Conservation (phyloP, 1,284 basidiomycete species). For the Pholiota adiposa region DNA sequence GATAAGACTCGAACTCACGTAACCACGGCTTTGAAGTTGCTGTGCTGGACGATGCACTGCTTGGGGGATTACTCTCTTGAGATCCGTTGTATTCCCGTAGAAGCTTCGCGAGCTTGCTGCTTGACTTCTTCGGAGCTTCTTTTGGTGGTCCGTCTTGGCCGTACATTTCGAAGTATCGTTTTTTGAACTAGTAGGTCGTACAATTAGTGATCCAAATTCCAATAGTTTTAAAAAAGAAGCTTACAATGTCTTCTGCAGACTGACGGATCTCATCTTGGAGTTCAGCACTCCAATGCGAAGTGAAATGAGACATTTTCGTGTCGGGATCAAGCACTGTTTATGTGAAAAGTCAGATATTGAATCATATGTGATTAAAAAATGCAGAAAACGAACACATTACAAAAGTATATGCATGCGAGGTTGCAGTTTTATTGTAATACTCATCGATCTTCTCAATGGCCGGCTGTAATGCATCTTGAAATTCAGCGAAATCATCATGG, state of each 20-base stretch:
- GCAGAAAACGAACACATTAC: slow-evolving; percentile 32
- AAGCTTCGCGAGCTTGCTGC: slow-evolving; percentile 2
- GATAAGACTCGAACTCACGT: slow-evolving; percentile 28
- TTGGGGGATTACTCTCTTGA: neutral
- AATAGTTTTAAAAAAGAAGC: neutral
- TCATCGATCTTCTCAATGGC: slow-evolving; percentile 32
- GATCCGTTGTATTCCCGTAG: neutral
- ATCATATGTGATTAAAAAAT: neutral
- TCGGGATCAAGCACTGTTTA: slow-evolving; percentile 1
- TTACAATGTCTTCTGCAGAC: neutral
- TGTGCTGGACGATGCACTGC: neutral
- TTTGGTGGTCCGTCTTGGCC: neutral
- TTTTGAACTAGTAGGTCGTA: neutral
- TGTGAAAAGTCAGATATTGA: neutral
- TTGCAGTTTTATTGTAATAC: slow-evolving; percentile 35
- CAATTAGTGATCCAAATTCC: neutral
- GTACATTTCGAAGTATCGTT: neutral
- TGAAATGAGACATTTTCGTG: slow-evolving; percentile 3
- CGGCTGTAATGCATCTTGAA: slow-evolving; percentile 27
- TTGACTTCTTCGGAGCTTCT: neutral
- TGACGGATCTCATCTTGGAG: neutral
- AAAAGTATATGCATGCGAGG: slow-evolving; percentile 34
- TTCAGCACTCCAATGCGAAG: neutral
- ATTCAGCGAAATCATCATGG: slow-evolving; percentile 25
- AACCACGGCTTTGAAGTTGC: slow-evolving; percentile 21